Evolutionary conservation across 2,329 filamentous ascomycete species (phyloP), one percentile per base, ranked within the genome.

Genomic region (Aureobasidium sp.): DNA sequence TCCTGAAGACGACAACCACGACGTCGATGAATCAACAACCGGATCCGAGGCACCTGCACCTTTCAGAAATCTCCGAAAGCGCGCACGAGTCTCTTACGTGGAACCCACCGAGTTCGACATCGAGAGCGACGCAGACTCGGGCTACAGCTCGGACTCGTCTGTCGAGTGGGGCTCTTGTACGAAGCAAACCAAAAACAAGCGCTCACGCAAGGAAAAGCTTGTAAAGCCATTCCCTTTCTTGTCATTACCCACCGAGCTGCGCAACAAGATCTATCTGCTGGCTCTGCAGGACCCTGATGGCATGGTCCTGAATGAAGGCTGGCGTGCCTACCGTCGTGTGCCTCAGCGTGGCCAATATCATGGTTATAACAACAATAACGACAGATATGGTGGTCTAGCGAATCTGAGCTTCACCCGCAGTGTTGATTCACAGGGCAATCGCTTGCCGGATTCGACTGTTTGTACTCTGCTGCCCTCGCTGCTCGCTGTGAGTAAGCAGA

Each of bases 181-280:
- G 15, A 57, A 35, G 40, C 39, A 45, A 5, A n/a, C 27, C 29
- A 57, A 45, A 2, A n/a, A n/a, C 29, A 57, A 57, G 7, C 40
- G 27, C 5, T 2, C 27, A 17, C 39, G 53, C 40, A 45, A 57
- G 12, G 39, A 33, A 45, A 45, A 57, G 27, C 29, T 39, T 9
- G 53, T 45, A 11, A 57, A 45, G 29, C 27, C 27, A n/a, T 60
- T 60, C 17, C 57, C 37, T 11, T 52, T 60, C 31, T 22, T 60
- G 15, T 60, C 57, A 3, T 58, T 66, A 1, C 58, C 64, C 11
- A 39, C 49, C 4, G 64, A 66, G 22, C 22, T 66, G 17, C 63
- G 64, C 15, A 64, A 66, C 37, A 37, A 64, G 15, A 66, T 66
- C 14, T 64, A 63, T 39, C 17, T 29, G 12, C 37, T 63, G 5